phyloP scores from a whole-genome alignment of 352 stramenopile species.

The Pythium grandisporangium region DNA sequence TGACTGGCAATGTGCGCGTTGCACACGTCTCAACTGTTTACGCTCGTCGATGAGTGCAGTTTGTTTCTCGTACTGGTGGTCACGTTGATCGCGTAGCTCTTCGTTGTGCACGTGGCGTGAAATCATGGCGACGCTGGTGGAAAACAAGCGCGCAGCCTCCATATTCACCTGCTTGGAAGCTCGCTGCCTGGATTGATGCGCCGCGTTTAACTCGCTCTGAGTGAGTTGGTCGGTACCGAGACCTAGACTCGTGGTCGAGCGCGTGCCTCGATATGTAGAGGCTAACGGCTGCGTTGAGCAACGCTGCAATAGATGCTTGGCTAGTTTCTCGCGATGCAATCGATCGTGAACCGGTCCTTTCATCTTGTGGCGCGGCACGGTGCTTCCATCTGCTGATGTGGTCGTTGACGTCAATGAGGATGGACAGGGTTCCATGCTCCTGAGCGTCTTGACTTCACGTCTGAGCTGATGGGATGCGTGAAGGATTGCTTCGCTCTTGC shows the following conservation, averaged over 20 bases:
- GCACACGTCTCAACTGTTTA: constrained; percentile 32
- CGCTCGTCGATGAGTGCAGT: constrained; percentile 30
- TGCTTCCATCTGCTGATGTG: neutral
- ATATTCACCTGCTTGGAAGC: constrained; percentile 23
- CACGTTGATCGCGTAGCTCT: constrained; percentile 37
- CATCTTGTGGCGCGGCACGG: too few species aligned
- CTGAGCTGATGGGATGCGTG: constrained; percentile 21
- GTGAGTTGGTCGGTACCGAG: too few species aligned
- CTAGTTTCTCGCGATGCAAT: constrained; percentile 26
- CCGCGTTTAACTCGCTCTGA: too few species aligned
- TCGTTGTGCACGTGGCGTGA: constrained; percentile 64
- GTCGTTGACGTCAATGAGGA: neutral
- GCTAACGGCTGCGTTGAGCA: constrained; percentile 17
- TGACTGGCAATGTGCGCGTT: constrained; percentile 45
- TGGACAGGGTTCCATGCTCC: neutral
- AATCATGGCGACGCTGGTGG: constrained; percentile 65
- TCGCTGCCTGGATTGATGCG: too few species aligned
- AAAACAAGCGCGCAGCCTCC: constrained; percentile 53
- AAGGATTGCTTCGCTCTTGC: constrained; percentile 22
- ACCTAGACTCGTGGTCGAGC: too few species aligned
- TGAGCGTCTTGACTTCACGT: constrained; percentile 21
- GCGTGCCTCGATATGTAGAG: too few species aligned
- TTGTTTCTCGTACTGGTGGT: constrained; percentile 28
- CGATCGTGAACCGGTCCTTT: constrained; percentile 16
- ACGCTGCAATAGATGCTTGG: constrained; percentile 17